Evolutionary conservation across 352 stramenopile genomes (phyloP), one percentile per base, ranked within the genome.

Genomic region (Phytophthora sp.): DNA sequence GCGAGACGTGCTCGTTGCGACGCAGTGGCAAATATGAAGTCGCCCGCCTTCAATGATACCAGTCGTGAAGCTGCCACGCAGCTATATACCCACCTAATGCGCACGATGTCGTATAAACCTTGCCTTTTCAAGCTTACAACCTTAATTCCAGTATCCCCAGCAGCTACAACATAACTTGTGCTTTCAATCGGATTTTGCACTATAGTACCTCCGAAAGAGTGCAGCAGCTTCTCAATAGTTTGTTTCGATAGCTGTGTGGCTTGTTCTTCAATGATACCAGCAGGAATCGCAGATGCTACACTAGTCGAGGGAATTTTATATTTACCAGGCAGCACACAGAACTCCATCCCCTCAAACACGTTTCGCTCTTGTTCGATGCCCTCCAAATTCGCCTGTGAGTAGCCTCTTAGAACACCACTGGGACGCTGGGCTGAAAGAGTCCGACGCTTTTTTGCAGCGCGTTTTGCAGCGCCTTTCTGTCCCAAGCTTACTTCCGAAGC

Each of bases 51-150:
- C 4, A 82, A 28, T 11, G 67, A 52, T 12, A 82, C 20, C 32
- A 88, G 34, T 20, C 62, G 72, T 10, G 62, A 73, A 0, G 58
- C 54, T 27, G 41, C 37, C 1, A 91, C 62, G 9, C 83, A 91
- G 8, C 30, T 55, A 3, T 82, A 53, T n/a, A 94, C 51, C 83
- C 85, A 95, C 15, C 74, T 56, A 37, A 91, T 48, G 13, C 81
- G 74, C 24, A 94, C 62, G 20, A 95, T 82, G 51, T 94, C 83
- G 66, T 90, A 91, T 34, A 79, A 61, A 1, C 82, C 84, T 62
- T 95, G 87, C 59, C 91, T 92, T 43, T 89, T 91, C 44, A 94
- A 54, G 52, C 93, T 95, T 18, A 60, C 58, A 18, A 94, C 78
- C 66, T 94, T 95, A 37, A 95, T 87, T 2, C 87, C 87, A 18